Percentiles rank a stretch among this genome's conserved stretches.
Conservation (phyloP, 768 basidiomycete species). For the Leccinum disarticulatum region DNA sequence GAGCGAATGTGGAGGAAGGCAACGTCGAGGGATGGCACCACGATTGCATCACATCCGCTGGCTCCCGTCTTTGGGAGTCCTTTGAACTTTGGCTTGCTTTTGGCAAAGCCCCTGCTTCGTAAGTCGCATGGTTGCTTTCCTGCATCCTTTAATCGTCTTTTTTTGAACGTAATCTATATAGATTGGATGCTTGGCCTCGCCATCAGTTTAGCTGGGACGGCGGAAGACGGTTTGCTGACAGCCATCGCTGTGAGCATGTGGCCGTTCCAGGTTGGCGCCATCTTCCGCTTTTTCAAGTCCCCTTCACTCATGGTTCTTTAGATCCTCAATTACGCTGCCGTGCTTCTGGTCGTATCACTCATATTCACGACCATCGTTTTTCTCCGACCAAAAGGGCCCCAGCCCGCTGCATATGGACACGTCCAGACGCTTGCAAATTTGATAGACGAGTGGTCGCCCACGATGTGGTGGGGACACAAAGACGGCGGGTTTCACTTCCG, state of each 20-base stretch:
- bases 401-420: constrained; percentile 36
- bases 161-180: constrained; percentile 3
- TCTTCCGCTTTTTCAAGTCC: background rate
- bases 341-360: constrained; percentile 22
- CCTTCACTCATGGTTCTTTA: constrained; percentile 4
- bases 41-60: constrained; percentile 20
- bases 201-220: constrained; percentile 18
- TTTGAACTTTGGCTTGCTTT: constrained; percentile 16
- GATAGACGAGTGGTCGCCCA: constrained; percentile 36
- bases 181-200: constrained; percentile 37
- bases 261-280: constrained; percentile 22
- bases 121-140: constrained; percentile 2
- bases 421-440: constrained; percentile 36
- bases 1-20: constrained; percentile 30
- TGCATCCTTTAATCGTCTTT: background rate
- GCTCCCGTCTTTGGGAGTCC: constrained; percentile 19
- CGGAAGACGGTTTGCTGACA: constrained; percentile 10
- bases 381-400: constrained; percentile 21
- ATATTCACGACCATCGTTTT: constrained; percentile 14
- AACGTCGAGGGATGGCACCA: constrained; percentile 13
- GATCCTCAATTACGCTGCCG: constrained; percentile 27
- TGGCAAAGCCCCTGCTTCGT: constrained; percentile 29
- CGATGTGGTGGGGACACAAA: constrained; percentile 35
- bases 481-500: background rate
- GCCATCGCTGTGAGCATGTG: constrained; percentile 27